These are phyloP conservation scores for Phaeosphaeriaceae sp. DNA, from an alignment of 2,329 filamentous ascomycete species.

Conservation along the genomic window DNA sequence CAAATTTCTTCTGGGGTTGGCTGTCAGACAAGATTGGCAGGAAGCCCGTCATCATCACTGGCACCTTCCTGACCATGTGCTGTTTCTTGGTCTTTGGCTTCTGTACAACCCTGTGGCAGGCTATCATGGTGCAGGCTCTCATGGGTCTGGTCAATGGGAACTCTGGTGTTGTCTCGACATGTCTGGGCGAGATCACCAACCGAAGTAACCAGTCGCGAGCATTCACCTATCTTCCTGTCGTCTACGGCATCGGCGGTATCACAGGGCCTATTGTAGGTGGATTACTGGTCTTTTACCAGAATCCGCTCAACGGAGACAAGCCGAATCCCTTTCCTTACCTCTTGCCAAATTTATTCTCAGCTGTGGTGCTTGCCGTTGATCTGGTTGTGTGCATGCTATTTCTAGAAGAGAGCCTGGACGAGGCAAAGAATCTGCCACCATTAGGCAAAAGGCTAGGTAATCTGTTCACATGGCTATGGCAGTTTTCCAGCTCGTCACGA, in stretches of 20 bases:
- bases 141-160: slow-evolving; percentile 97
- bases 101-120: slow-evolving; percentile 80
- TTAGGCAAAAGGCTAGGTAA: slow-evolving; percentile 64
- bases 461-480: slow-evolving; percentile 72
- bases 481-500: slow-evolving; percentile 65
- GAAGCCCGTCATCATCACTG: slow-evolving; percentile 81
- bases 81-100: slow-evolving; percentile 91
- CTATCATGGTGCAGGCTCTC: slow-evolving; percentile 81
- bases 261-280: slow-evolving; percentile 93
- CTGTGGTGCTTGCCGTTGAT: slow-evolving; percentile 73
- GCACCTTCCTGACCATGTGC: slow-evolving; percentile 79
- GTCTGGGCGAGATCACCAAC: slow-evolving; percentile 92
- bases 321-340: slow-evolving; percentile 78
- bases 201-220: slow-evolving; percentile 91
- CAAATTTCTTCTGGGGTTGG: slow-evolving; percentile 92
- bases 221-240: slow-evolving; percentile 91
- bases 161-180: slow-evolving; percentile 90
- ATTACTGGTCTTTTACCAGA: slow-evolving; percentile 71
- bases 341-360: slow-evolving; percentile 80
- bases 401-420: slow-evolving; percentile 84
- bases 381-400: slow-evolving; percentile 78
- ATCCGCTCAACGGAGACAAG: slow-evolving; percentile 60
- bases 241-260: slow-evolving; percentile 95
- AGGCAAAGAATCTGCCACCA: slow-evolving; percentile 66
- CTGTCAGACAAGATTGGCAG: slow-evolving; percentile 78